A percentile compares a stretch with the other conserved stretches of the same genome.
Conservation (phyloP, 805 yeast species). For the Ascoidea tarda region DNA sequence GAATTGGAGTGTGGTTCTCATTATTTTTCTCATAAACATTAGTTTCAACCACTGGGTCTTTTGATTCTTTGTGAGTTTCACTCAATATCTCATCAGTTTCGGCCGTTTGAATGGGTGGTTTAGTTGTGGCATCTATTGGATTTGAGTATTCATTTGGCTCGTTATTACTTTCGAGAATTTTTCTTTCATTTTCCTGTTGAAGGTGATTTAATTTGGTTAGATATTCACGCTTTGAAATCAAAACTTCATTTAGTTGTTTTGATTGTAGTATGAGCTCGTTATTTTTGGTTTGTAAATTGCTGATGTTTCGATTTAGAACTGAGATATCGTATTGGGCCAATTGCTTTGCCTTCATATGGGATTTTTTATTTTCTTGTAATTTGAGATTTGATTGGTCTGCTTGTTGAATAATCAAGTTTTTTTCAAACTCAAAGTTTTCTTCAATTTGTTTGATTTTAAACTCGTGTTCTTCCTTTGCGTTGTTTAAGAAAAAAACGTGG, state of each 20-base stretch:
- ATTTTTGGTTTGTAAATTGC: too few relatives aligned
- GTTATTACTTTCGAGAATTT: not conserved
- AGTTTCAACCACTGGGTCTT: not conserved
- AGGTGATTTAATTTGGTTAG: not conserved
- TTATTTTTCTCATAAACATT: not conserved
- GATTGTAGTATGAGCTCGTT: not conserved
- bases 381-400: not conserved
- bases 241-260: not conserved
- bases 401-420: too few relatives aligned
- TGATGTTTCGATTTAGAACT: not conserved
- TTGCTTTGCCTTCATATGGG: not conserved
- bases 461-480: not conserved
- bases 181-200: too few relatives aligned
- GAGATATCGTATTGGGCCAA: not conserved
- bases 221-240: not conserved
- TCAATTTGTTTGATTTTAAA: too few relatives aligned
- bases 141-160: not conserved
- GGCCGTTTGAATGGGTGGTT: not conserved
- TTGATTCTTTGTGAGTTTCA: not conserved
- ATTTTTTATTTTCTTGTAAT: too few relatives aligned
- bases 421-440: too few relatives aligned
- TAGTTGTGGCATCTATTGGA: too few relatives aligned
- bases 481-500: not conserved
- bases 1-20: not conserved
- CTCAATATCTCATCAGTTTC: not conserved